Base-by-base conservation (phyloP, 306 rosid species). In the Ammopiptanthus mongolicus region DNA sequence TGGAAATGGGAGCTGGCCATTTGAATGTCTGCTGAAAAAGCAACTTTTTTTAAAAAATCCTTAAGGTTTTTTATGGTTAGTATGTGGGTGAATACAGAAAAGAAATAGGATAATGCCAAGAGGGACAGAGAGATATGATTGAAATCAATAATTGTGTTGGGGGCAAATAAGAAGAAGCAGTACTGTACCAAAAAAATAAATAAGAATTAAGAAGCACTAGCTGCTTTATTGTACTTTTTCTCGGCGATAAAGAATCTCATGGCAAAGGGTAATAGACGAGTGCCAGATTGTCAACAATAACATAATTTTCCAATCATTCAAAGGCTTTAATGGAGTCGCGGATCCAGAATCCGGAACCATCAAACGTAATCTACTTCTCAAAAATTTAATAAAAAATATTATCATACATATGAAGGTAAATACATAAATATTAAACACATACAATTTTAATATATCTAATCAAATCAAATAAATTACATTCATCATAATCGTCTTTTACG, bases 301-400 rank as follows among this genome's bases (percentile, higher is more conserved):
- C 37, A 72, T 64, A 0, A 79, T 29, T 64, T 29, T 53, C 67
- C 69, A 31, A 72, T 79, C 68, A 79, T 79, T 71, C 65, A 48
- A n/a, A 23, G 15, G 41, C 29, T 3, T 6, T 28, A 37, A 5
- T n/a, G n/a, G n/a, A n/a, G n/a, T n/a, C n/a, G n/a, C n/a, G n/a
- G n/a, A n/a, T n/a, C n/a, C n/a, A n/a, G n/a, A n/a, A n/a, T n/a
- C n/a, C n/a, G n/a, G n/a, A n/a, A n/a, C n/a, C n/a, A n/a, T n/a
- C n/a, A n/a, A n/a, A n/a, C n/a, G n/a, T n/a, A n/a, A n/a, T n/a
- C n/a, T n/a, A n/a, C n/a, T n/a, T n/a, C n/a, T n/a, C n/a, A n/a
- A n/a, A n/a, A n/a, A n/a, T n/a, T n/a, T n/a, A n/a, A n/a, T n/a
- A n/a, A n/a, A n/a, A n/a, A n/a, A n/a, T n/a, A n/a, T n/a, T n/a